Conservation (phyloP, 805 yeast species). For the Ogataea trehalophila region DNA sequence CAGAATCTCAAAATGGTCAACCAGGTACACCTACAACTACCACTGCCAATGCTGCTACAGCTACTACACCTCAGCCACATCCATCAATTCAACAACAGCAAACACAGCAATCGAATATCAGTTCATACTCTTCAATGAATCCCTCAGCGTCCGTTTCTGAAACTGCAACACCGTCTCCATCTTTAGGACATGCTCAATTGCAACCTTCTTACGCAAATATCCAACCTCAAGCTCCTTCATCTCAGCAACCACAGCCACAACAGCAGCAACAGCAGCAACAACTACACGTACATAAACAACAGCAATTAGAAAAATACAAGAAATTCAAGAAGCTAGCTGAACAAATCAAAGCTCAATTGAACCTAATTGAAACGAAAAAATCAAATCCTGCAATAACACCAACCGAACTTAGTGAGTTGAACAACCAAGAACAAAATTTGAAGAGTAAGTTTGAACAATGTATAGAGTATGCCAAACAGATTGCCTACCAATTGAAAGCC, state of each 20-base stretch:
- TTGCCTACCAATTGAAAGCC: slow-evolving; percentile 39
- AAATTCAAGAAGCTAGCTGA: slow-evolving; percentile 42
- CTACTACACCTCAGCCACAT: too few species aligned
- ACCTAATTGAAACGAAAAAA: slow-evolving; percentile 44
- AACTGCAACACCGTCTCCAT: too few species aligned
- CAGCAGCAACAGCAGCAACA: slow-evolving; percentile 17
- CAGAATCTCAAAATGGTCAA: too few species aligned
- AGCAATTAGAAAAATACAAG: slow-evolving; percentile 33
- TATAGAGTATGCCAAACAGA: slow-evolving; percentile 34
- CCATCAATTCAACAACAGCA: too few species aligned
- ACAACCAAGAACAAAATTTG: slow-evolving; percentile 44
- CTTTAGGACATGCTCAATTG: too few species aligned
- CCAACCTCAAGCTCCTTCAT: background rate
- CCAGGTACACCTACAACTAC: too few species aligned
- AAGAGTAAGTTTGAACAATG: slow-evolving; percentile 44
- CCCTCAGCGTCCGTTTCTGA: too few species aligned
- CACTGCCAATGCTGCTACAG: too few species aligned
- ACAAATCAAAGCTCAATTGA: slow-evolving; percentile 46
- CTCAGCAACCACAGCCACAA: slow-evolving; percentile 5
- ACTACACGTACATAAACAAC: slow-evolving; percentile 23
- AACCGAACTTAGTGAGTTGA: slow-evolving; percentile 38
- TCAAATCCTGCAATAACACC: slow-evolving; percentile 39
- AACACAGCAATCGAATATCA: too few species aligned
- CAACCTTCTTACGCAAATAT: too few species aligned
- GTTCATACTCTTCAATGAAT: too few species aligned